Evolutionary conservation across 139 green algal genomes (phyloP), one percentile per base, ranked within the genome.

Genomic region (Coccomyxa sp.): DNA sequence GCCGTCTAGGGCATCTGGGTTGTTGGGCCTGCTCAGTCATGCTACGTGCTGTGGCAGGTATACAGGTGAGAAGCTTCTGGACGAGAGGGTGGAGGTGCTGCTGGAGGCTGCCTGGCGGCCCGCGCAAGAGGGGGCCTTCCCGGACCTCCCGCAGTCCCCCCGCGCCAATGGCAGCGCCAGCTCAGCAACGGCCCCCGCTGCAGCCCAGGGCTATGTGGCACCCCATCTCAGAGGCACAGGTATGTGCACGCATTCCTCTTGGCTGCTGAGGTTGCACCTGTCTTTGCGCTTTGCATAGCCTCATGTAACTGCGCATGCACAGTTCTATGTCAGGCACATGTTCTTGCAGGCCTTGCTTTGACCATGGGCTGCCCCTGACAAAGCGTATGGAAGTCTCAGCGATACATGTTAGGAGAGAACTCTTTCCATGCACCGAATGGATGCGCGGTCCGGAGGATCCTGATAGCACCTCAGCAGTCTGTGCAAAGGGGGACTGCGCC

Each of bases 61-160:
- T 78, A 88, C 91, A 50, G 95, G 94, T 72, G 82, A 81, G 77
- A 39, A 86, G 29, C 31, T 93, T 2, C 78, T 79, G 29, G 72
- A 89, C 18, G 76, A 89, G 40, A 58, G 77, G 0, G 88, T 92
- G 50, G 80, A 90, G 0, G 86, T 87, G 8, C 90, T 99, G 55
- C 88, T 93, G 18, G 92, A 96, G 36, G 93, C 92, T 16, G 0
- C 40, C 12, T 96, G 92, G 93, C 73, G 86, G 70, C 89, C 89
- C 0, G 79, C 78, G 0, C 78, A 83, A 4, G 69, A 44, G 0
- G 86, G 77, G 22, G 34, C 68, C 14, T 81, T 81, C 50, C 76
- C 79, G 39, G 92, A 97, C 84, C 77, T 87, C 8, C 89, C 91
- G 8, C 86, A 89, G 39, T 92, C 86, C 0, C 91, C 93, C 0